Conservation (phyloP, 2,329 filamentous ascomycete genomes). For the Hymenoscyphus repandus region DNA sequence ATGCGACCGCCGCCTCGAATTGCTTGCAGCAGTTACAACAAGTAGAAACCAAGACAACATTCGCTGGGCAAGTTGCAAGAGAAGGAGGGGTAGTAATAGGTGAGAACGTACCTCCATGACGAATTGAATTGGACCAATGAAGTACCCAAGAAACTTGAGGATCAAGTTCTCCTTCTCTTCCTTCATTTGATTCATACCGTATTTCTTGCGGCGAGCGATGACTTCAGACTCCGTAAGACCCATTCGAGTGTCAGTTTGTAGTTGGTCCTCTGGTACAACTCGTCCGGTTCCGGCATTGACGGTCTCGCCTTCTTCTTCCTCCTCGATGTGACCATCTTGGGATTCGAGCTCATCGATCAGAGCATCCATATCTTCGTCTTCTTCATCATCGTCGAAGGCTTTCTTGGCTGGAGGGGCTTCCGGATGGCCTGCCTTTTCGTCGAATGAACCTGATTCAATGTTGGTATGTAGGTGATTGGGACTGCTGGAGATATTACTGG, state of each 20-base stretch:
- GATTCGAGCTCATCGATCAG: constrained; percentile 66
- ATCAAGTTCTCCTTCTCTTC: constrained; percentile 83
- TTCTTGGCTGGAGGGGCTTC: constrained; percentile 30
- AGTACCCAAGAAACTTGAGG: constrained; percentile 77
- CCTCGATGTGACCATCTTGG: constrained; percentile 63
- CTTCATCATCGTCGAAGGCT: constrained; percentile 53
- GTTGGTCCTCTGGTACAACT: constrained; percentile 65
- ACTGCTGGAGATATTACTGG: constrained; percentile 14
- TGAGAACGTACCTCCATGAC: constrained; percentile 73
- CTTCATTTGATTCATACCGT: constrained; percentile 84
- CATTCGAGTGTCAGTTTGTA: constrained; percentile 67
- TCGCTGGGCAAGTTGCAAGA: constrained; percentile 1
- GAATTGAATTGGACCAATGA: constrained; percentile 85
- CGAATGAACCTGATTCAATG: constrained; percentile 60
- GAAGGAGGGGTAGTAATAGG: constrained; percentile 14
- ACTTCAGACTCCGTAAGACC: constrained; percentile 74
- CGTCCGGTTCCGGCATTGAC: constrained; percentile 50
- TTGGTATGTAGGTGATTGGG: constrained; percentile 48
- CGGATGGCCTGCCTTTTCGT: constrained; percentile 50
- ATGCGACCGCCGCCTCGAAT: not conserved
- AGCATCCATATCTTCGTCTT: constrained; percentile 30
- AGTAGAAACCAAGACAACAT: no score
- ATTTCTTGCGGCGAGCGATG: constrained; percentile 57
- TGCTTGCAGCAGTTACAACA: not conserved
- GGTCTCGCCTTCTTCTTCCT: constrained; percentile 55